phyloP scores from a whole-genome alignment of 805 yeast species.

The Saturnispora quitensis region DNA sequence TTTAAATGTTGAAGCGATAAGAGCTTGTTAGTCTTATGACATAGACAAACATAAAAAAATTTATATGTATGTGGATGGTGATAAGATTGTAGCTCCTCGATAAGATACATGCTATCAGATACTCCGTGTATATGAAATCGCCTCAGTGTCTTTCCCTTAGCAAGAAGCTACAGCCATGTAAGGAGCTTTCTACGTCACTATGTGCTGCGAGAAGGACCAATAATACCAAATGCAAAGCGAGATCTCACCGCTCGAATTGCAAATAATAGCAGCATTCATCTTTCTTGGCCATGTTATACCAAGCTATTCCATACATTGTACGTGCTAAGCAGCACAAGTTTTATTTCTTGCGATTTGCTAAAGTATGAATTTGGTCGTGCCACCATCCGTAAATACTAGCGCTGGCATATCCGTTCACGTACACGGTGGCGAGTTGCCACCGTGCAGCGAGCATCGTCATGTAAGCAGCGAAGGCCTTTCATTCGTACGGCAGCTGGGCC shows the following conservation, averaged over 20 bases:
- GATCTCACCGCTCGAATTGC: background rate
- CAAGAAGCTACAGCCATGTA: background rate
- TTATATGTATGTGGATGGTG: too few relatives aligned
- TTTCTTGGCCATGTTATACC: too few relatives aligned
- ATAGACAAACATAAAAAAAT: too few relatives aligned
- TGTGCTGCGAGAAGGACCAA: background rate
- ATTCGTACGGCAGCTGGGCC: background rate
- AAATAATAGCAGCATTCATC: too few relatives aligned
- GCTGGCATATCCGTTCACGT: background rate
- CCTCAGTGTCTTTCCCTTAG: background rate
- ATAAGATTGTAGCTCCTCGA: background rate
- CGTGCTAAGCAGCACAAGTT: too few relatives aligned
- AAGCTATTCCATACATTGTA: too few relatives aligned
- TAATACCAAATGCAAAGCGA: background rate
- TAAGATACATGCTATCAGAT: background rate
- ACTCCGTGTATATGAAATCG: background rate
- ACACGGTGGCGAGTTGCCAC: background rate
- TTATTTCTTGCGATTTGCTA: too few relatives aligned
- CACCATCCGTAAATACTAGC: too few relatives aligned
- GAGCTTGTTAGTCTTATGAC: too few relatives aligned
- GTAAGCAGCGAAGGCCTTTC: background rate
- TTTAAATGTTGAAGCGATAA: too few relatives aligned
- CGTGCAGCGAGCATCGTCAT: background rate
- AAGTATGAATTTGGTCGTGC: too few relatives aligned
- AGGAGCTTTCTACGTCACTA: background rate